Percentiles rank a stretch among this genome's conserved stretches.
These are phyloP conservation scores for Picocystis salinarum DNA, from an alignment of 139 green algal genomes.

Conservation along the genomic window DNA sequence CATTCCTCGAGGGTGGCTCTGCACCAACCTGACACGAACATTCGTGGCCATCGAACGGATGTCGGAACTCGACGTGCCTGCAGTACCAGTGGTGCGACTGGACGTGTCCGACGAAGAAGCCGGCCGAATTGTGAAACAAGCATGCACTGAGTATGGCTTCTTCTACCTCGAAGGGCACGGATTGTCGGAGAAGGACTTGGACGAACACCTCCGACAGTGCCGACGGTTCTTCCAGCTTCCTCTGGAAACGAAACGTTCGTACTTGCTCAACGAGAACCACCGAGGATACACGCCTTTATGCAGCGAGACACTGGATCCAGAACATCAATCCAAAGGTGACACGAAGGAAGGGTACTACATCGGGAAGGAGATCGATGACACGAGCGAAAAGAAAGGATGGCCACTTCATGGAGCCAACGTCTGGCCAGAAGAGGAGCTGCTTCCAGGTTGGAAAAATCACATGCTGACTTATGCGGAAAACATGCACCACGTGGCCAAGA, in stretches of 20 bases:
- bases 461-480: conserved; percentile 36
- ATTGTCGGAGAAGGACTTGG: conserved; percentile 25
- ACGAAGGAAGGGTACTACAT: conserved; percentile 71
- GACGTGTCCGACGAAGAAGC: too few species aligned
- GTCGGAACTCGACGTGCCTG: too few species aligned
- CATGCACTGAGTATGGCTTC: conserved; percentile 21
- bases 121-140: too few species aligned
- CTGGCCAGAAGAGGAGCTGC: conserved; percentile 35
- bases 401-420: conserved; percentile 82
- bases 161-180: conserved; percentile 53
- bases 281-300: conserved; percentile 40
- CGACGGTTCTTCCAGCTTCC: conserved; percentile 52
- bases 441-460: conserved; percentile 28
- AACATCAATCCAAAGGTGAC: conserved; percentile 36
- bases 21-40: too few species aligned
- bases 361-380: conserved; percentile 7
- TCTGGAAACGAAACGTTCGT: conserved; percentile 36
- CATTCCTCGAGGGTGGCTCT: too few species aligned
- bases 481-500: conserved; percentile 5
- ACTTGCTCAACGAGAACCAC: conserved; percentile 46
- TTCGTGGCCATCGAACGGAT: too few species aligned
- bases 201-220: conserved; percentile 23
- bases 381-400: conserved; percentile 19
- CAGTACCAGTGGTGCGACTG: too few species aligned
- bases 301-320: conserved; percentile 71